Conservation (phyloP, 257 asterid genomes). For the Craterostigma plantagineum region DNA sequence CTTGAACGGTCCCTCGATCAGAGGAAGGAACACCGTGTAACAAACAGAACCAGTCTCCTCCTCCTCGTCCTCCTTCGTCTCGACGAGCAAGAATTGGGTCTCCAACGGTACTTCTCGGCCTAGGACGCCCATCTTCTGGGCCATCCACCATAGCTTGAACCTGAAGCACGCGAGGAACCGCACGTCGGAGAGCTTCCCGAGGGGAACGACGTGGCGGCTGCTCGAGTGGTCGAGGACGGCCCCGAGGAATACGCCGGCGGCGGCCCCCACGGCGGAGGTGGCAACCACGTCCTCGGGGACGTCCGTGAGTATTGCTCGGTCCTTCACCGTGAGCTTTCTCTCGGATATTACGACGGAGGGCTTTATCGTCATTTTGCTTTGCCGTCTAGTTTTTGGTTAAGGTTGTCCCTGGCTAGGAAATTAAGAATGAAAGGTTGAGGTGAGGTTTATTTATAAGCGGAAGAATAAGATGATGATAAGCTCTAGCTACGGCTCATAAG, state of each 20-base stretch:
- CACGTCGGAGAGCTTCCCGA: slow-evolving; percentile 28
- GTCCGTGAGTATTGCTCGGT: slow-evolving; percentile 20
- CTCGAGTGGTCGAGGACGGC: slow-evolving; percentile 22
- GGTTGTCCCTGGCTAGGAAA: too few species aligned
- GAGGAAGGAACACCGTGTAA: slow-evolving; percentile 56
- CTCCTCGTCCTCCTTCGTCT: slow-evolving; percentile 40
- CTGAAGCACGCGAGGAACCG: slow-evolving; percentile 66
- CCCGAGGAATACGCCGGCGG: slow-evolving; percentile 28
- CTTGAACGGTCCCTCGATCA: slow-evolving; percentile 54
- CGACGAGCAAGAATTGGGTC: slow-evolving; percentile 58
- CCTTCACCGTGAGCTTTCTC: slow-evolving; percentile 28
- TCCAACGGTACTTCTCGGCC: slow-evolving; percentile 65
- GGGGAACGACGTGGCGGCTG: slow-evolving; percentile 22
- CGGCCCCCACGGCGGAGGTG: slow-evolving; percentile 33
- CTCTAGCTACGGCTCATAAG: too few species aligned
- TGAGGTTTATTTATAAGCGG: too few species aligned
- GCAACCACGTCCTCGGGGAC: slow-evolving; percentile 34
- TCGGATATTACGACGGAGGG: slow-evolving; percentile 24
- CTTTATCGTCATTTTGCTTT: slow-evolving; percentile 24
- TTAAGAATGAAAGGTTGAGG: too few species aligned
- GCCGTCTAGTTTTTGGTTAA: too few species aligned
- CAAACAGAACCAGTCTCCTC: slow-evolving; percentile 20
- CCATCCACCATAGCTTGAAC: slow-evolving; percentile 89
- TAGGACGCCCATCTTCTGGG: slow-evolving; percentile 67
- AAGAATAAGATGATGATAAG: too few species aligned